phyloP scores from a whole-genome alignment of 441 rosid species.

The Adansonia rubrostipa region DNA sequence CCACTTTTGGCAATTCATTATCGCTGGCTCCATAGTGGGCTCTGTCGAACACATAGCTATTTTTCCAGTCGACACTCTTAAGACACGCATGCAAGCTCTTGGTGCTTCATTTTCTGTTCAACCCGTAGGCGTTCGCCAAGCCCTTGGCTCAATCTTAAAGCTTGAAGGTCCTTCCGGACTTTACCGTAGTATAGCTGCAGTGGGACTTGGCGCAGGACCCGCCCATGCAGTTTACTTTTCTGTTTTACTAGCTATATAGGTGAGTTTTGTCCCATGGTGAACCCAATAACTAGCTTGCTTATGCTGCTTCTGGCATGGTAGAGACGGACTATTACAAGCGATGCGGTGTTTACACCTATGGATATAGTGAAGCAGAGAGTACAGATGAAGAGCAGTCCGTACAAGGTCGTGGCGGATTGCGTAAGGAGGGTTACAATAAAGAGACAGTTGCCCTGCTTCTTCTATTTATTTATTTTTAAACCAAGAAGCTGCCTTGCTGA shows the following conservation, averaged over 20 bases:
- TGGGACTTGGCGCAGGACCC: conserved; percentile 76
- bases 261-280: conserved; percentile 46
- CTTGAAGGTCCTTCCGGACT: conserved; percentile 45
- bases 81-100: conserved; percentile 66
- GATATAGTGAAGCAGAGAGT: conserved; percentile 87
- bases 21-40: conserved; percentile 83
- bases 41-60: conserved; percentile 75
- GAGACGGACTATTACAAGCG: conserved; percentile 62
- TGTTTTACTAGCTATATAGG: conserved; percentile 59
- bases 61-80: conserved; percentile 73
- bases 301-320: conserved; percentile 59
- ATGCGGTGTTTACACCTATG: conserved; percentile 83
- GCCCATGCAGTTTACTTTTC: conserved; percentile 69
- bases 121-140: conserved; percentile 44
- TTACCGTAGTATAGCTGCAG: conserved; percentile 63
- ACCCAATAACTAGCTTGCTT: conserved; percentile 43
- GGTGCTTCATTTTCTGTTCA: conserved; percentile 38
- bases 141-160: conserved; percentile 52
- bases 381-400: conserved; percentile 62
- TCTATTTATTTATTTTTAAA: too few species aligned
- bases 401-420: conserved; percentile 58
- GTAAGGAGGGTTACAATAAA: conserved; percentile 40
- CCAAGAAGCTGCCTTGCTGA: too few species aligned
- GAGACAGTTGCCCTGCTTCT: too few species aligned
- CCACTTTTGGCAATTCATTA: conserved; percentile 80